Percentiles rank a stretch among this genome's conserved stretches.
Conservation (phyloP, 495 filamentous ascomycete species). For the Chlorociboria aeruginascens region DNA sequence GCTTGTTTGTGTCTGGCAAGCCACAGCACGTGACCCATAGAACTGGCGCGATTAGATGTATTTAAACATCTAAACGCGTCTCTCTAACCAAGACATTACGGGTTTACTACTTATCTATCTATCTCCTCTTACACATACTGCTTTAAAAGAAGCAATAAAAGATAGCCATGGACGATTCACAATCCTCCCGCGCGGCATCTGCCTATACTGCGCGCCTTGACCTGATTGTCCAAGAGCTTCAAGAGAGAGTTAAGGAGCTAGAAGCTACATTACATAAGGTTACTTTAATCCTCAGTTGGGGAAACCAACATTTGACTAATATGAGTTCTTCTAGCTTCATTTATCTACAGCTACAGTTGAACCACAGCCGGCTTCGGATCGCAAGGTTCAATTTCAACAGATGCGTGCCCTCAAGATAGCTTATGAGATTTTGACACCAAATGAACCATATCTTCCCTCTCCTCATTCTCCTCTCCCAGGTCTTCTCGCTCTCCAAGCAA, state of each 20-base stretch:
- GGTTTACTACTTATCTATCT: too few relatives aligned
- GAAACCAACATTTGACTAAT: neutral
- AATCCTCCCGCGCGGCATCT: slow-evolving; percentile 4
- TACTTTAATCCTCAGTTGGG: neutral
- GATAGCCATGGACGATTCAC: slow-evolving; percentile 5
- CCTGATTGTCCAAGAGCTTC: slow-evolving; percentile 50
- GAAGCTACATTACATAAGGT: slow-evolving; percentile 49
- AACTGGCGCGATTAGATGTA: too few relatives aligned
- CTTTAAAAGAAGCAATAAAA: too few relatives aligned
- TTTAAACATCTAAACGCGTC: too few relatives aligned
- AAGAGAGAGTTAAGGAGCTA: slow-evolving; percentile 51
- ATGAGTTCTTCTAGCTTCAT: slow-evolving; percentile 28
- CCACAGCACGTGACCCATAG: too few relatives aligned
- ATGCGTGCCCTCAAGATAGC: slow-evolving; percentile 46
- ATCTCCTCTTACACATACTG: too few relatives aligned
- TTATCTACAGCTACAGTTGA: slow-evolving; percentile 23
- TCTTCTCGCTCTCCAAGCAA: slow-evolving; percentile 56
- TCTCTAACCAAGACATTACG: too few relatives aligned
- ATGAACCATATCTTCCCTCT: slow-evolving; percentile 50
- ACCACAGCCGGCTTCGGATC: slow-evolving; percentile 26
- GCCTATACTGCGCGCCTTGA: slow-evolving; percentile 44
- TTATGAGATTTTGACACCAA: slow-evolving; percentile 47
- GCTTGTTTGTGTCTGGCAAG: too few relatives aligned
- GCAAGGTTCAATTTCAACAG: slow-evolving; percentile 36
- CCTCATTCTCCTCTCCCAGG: slow-evolving; percentile 57